Conservation (phyloP, 805 yeast genomes). For the Tetrapisispora nanseiensis region DNA sequence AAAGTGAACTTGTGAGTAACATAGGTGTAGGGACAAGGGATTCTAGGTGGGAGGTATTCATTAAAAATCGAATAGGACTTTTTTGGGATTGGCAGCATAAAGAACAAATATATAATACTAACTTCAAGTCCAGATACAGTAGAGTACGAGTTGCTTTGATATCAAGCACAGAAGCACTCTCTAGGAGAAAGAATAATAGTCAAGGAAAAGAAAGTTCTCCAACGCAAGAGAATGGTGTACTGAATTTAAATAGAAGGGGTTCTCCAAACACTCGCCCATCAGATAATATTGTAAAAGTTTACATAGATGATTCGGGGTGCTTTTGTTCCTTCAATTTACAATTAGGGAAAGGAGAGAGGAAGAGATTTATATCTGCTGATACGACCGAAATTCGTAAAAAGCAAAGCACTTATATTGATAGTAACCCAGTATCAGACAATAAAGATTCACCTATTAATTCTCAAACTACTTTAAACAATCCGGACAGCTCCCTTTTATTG, state of each 20-base stretch:
- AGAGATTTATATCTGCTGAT: background rate
- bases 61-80: conserved; percentile 20
- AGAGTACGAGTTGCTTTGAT: conserved; percentile 9
- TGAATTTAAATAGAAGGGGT: background rate
- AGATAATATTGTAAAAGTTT: background rate
- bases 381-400: background rate
- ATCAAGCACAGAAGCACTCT: background rate
- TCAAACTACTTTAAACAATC: background rate
- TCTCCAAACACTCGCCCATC: background rate
- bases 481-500: background rate
- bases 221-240: background rate
- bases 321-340: background rate
- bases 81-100: conserved; percentile 24
- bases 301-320: background rate
- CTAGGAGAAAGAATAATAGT: background rate
- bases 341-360: background rate
- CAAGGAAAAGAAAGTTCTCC: background rate
- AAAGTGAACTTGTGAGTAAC: conserved; percentile 25
- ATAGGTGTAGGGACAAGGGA: conserved; percentile 24
- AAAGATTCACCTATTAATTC: background rate
- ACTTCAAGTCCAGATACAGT: background rate
- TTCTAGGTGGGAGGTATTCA: conserved; percentile 24
- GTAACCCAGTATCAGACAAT: background rate
- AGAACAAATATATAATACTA: background rate
- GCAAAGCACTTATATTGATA: background rate